Evolutionary conservation across 2,329 filamentous ascomycete genomes (phyloP).

Genomic region (Trichoderma polysporum): DNA sequence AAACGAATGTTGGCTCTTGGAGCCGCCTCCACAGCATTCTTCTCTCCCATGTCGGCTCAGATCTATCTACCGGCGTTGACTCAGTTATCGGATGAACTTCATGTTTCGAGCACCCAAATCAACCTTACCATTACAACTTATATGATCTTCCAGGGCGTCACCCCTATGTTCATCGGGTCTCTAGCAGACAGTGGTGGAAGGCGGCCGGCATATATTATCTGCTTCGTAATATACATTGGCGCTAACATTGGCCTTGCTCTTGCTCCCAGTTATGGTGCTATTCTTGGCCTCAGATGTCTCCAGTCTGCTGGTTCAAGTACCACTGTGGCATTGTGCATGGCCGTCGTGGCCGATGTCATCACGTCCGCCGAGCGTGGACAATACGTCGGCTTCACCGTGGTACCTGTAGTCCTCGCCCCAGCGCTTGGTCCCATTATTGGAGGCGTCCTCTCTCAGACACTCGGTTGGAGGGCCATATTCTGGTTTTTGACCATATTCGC

Average conservation of each 20-base stretch:
- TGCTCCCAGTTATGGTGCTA: constrained; percentile 47
- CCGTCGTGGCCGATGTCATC: constrained; percentile 62
- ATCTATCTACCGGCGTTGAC: constrained; percentile 57
- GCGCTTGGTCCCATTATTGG: constrained; percentile 57
- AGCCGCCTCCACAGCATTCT: constrained; percentile 41
- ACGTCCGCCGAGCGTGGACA: constrained; percentile 61
- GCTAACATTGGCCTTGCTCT: constrained; percentile 56
- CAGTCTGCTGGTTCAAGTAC: constrained; percentile 60
- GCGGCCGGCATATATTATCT: constrained; percentile 53
- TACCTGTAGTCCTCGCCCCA: constrained; percentile 49
- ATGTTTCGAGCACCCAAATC: constrained; percentile 43
- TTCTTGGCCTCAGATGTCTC: constrained; percentile 55
- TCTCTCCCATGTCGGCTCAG: constrained; percentile 48
- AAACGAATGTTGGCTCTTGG: constrained; percentile 44
- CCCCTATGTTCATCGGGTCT: constrained; percentile 56
- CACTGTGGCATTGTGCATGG: constrained; percentile 57
- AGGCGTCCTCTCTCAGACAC: constrained; percentile 54
- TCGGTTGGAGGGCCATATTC: constrained; percentile 62
- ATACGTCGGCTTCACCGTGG: constrained; percentile 55
- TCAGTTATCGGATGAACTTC: constrained; percentile 47
- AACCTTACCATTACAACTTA: constrained; percentile 56
- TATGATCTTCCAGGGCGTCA: constrained; percentile 61
- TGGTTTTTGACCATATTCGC: constrained; percentile 58
- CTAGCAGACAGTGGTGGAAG: constrained; percentile 56
- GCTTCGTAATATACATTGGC: constrained; percentile 52